phyloP scores from a whole-genome alignment of 2,329 filamentous ascomycete genomes.

The Fusarium nanum region DNA sequence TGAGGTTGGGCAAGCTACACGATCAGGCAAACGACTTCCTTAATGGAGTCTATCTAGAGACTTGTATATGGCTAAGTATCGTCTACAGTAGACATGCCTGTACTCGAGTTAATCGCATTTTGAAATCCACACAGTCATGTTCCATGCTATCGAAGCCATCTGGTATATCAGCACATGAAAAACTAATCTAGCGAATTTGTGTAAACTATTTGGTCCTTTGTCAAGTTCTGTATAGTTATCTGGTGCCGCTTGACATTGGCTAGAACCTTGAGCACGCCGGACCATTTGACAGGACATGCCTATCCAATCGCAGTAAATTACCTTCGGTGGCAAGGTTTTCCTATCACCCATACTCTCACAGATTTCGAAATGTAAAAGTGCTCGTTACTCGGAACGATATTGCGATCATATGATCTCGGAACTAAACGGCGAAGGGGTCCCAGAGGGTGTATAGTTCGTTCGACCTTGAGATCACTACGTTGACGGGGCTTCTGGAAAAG shows the following conservation, averaged over 20 bases:
- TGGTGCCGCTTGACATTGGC: neutral
- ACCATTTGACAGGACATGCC: neutral
- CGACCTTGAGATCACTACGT: neutral
- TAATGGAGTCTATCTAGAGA: neutral
- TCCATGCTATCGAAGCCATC: neutral
- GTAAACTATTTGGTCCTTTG: neutral
- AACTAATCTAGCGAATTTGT: neutral
- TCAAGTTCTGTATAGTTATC: neutral
- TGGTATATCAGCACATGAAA: neutral
- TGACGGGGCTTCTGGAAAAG: neutral
- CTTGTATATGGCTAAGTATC: neutral
- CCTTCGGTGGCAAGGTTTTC: neutral
- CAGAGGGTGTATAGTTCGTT: neutral
- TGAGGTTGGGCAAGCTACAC: constrained; percentile 70
- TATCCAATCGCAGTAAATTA: neutral
- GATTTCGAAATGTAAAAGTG: neutral
- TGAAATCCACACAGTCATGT: neutral
- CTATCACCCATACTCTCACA: neutral
- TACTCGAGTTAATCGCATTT: neutral
- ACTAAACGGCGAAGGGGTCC: neutral
- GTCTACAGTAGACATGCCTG: neutral
- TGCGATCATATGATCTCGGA: neutral
- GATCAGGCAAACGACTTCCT: constrained; percentile 72
- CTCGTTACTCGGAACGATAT: neutral
- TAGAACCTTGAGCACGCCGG: neutral